Evolutionary conservation across 2,329 filamentous ascomycete species (phyloP).

Genomic region (Beauveria australis): DNA sequence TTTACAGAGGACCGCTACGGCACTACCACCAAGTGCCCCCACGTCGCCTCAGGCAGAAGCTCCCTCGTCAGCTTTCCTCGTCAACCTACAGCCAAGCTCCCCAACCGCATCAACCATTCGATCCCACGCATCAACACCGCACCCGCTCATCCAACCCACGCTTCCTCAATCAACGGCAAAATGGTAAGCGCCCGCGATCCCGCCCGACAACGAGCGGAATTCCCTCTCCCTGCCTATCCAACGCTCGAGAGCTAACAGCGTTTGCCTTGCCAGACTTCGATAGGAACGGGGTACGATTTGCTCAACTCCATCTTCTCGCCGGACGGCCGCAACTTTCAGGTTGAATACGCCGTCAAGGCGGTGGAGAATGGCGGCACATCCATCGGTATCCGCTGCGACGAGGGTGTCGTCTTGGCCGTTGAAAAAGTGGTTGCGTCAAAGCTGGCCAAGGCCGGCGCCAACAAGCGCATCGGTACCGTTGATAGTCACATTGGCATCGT

Average conservation of each 20-base stretch:
- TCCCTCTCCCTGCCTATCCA: not conserved
- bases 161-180: not conserved
- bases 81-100: constrained; percentile 2
- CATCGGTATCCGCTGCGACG: constrained; percentile 92
- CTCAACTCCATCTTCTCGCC: constrained; percentile 99
- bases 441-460: constrained; percentile 86
- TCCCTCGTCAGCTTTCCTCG: constrained; percentile 9
- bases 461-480: constrained; percentile 93
- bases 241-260: not conserved
- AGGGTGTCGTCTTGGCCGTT: constrained; percentile 89
- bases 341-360: constrained; percentile 97
- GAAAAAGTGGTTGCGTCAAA: constrained; percentile 97
- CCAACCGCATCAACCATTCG: not conserved
- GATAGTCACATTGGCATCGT: constrained; percentile 92
- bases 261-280: constrained; percentile 66
- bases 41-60: constrained; percentile 11
- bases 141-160: not conserved
- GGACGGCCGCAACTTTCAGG: constrained; percentile 97
- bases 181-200: constrained; percentile 3
- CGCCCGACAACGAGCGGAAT: not conserved
- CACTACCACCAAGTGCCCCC: not conserved
- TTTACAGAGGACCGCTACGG: not conserved
- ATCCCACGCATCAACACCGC: constrained; percentile 4
- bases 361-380: constrained; percentile 97
- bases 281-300: constrained; percentile 98